Base-by-base conservation (phyloP, 83 land plant genomes). In the Picea abies region DNA sequence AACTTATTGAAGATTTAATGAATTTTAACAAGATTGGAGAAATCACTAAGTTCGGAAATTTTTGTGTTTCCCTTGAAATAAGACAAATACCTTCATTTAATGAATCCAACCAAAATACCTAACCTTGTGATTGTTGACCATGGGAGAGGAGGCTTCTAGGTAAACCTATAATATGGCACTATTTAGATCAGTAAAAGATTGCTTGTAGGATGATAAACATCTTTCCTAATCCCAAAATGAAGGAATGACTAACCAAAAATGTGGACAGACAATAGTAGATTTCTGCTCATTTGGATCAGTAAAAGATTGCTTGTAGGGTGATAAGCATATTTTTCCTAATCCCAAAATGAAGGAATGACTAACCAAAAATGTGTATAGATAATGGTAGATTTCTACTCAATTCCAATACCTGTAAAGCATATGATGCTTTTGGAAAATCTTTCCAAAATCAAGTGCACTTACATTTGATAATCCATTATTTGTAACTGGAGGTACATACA, bases 401-500 rank as follows among this genome's bases (percentile, higher is more conserved):
- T 70, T 76, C 14, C 44, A 44, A 14, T 84, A 95, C 99, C 95
- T 97, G 98, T 96, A 97, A 39, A 84, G 94, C 98, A 97, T 97
- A 80, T 97, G 93, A 86, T 97, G 93, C 98, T 88, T 95, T 56
- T 98, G 88, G 23, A 78, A 80, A n/a, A 96, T 95, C 83, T 97
- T 98, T 32, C 99, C 99, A 89, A 97, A 97, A 75, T 94, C 85
- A 76, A 97, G 90, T 32, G 65, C 19, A 72, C 97, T 95, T 47
- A 90, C 87, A 86, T 91, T 91, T 39, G 69, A 82, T 23, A 86
- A 37, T 0, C 83, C 86, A 78, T 77, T 83, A 61, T 87, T 82
- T 35, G 86, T 70, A 63, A 84, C 85, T 76, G 87, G 68, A 3
- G 89, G 87, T 20, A 97, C 98, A 86, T 97, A 97, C 98, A 97